A percentile compares a stretch with the other conserved stretches of the same genome.
Evolutionary conservation across 2,329 filamentous ascomycete species (phyloP).

Genomic region (Claviceps spartinae): DNA sequence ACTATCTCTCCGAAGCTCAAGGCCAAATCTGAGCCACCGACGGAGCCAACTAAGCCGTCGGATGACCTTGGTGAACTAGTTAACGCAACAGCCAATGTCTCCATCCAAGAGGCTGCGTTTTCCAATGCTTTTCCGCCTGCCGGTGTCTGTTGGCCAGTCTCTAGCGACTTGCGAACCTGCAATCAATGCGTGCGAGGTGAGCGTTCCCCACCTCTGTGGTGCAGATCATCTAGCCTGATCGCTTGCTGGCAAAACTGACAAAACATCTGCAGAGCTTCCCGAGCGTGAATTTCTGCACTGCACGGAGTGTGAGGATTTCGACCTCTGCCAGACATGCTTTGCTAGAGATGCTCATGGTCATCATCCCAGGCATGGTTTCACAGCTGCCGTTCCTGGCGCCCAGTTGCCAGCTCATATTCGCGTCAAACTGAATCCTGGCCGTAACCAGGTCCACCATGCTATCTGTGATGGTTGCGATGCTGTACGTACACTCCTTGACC

Average conservation of each 20-base stretch:
- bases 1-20: slow-evolving; percentile 54
- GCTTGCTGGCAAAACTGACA: background rate
- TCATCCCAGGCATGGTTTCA: slow-evolving; percentile 75
- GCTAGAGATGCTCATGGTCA: slow-evolving; percentile 69
- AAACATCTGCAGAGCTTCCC: slow-evolving; percentile 40
- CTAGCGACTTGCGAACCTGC: slow-evolving; percentile 48
- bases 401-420: slow-evolving; percentile 47
- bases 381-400: slow-evolving; percentile 50
- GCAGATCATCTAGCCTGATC: background rate
- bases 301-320: slow-evolving; percentile 72
- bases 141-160: slow-evolving; percentile 6
- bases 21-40: slow-evolving; percentile 11
- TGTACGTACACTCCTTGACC: slow-evolving; percentile 14
- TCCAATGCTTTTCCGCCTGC: background rate
- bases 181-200: slow-evolving; percentile 43
- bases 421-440: slow-evolving; percentile 61
- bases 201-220: background rate
- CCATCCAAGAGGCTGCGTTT: background rate
- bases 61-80: background rate
- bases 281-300: slow-evolving; percentile 80
- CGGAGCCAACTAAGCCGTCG: background rate
- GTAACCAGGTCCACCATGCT: slow-evolving; percentile 70
- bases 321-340: slow-evolving; percentile 80
- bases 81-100: background rate
- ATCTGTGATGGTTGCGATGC: slow-evolving; percentile 88